These are phyloP conservation scores for Tolypocladium ovalisporum DNA, from an alignment of 2,329 filamentous ascomycete species.

Conservation along the genomic window DNA sequence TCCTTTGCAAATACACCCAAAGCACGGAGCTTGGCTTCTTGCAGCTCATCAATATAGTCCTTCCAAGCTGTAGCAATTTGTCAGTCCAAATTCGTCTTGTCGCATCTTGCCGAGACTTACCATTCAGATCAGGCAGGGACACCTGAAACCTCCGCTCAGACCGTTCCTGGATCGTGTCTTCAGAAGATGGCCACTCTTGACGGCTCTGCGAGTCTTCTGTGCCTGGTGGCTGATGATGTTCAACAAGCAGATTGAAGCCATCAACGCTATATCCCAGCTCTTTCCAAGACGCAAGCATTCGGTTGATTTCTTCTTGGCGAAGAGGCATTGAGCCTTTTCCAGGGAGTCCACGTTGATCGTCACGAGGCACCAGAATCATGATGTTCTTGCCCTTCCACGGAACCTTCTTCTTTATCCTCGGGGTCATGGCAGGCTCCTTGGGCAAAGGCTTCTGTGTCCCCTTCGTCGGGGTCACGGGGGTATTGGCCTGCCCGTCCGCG, in stretches of 20 bases:
- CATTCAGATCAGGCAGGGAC: constrained; percentile 58
- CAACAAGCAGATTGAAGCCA: constrained; percentile 56
- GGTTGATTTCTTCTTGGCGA: constrained; percentile 40
- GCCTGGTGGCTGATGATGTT: constrained; percentile 24
- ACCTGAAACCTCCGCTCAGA: constrained; percentile 45
- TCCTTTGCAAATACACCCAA: constrained; percentile 76
- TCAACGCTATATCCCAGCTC: constrained; percentile 57
- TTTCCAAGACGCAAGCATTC: constrained; percentile 56
- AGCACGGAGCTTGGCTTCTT: constrained; percentile 85
- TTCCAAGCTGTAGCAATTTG: constrained; percentile 45
- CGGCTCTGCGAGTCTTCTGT: constrained; percentile 51
- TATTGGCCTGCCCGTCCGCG: constrained; percentile 16
- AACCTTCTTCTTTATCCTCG: constrained; percentile 59
- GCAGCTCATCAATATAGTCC: constrained; percentile 68
- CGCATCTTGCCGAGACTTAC: constrained; percentile 20
- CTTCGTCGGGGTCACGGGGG: constrained; percentile 24
- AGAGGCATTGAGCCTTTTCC: constrained; percentile 45
- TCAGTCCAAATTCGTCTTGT: constrained; percentile 4
- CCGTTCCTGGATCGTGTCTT: constrained; percentile 47
- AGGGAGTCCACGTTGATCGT: constrained; percentile 52
- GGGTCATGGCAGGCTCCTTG: constrained; percentile 32
- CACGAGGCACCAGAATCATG: constrained; percentile 55
- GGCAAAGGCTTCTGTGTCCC: constrained; percentile 22
- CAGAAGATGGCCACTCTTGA: constrained; percentile 53
- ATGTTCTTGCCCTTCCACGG: constrained; percentile 68